Conservation (phyloP, 257 asterid genomes). For the Capsicum baccatum region DNA sequence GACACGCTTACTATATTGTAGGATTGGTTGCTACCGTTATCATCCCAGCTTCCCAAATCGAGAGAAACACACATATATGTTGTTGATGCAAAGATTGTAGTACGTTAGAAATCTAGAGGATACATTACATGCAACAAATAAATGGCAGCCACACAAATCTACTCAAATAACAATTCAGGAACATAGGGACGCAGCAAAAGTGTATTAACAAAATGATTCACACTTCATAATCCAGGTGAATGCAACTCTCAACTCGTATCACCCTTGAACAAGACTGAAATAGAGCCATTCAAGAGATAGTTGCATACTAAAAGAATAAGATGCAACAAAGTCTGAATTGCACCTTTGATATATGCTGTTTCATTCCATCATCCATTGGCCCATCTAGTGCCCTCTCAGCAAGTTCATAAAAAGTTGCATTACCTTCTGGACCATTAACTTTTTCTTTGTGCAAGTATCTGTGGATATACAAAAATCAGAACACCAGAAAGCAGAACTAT, state of each 20-base stretch:
- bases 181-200: background rate
- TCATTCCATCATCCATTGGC: constrained; percentile 52
- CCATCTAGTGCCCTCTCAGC: constrained; percentile 93
- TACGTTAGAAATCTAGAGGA: background rate
- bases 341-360: constrained; percentile 73
- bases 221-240: background rate
- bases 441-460: constrained; percentile 92
- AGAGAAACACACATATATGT: background rate
- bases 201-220: background rate
- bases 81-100: constrained; percentile 7
- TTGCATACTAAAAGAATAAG: background rate
- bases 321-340: background rate
- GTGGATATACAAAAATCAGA: constrained; percentile 29
- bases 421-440: constrained; percentile 81
- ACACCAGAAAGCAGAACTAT: background rate
- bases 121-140: background rate
- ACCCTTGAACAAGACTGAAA: background rate
- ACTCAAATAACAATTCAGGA: background rate
- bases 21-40: background rate
- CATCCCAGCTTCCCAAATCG: background rate
- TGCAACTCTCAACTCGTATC: background rate
- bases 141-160: background rate
- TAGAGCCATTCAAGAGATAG: background rate
- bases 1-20: background rate
- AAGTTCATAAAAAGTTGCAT: constrained; percentile 69